Conservation (phyloP, 306 rosid genomes). For the Cicer cuneatum region DNA sequence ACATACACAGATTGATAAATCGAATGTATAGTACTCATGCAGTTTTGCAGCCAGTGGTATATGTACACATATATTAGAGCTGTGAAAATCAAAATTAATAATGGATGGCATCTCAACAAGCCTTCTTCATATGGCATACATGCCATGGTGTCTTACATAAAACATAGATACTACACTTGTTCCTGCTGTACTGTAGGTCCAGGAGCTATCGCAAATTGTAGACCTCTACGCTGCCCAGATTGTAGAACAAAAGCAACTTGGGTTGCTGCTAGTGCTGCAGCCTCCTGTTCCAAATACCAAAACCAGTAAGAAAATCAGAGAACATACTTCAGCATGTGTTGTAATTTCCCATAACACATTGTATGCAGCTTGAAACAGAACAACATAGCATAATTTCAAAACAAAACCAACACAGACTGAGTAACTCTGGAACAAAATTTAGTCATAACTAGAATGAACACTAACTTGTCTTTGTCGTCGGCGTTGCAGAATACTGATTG, state of each 20-base stretch:
- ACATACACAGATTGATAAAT: constrained; percentile 43
- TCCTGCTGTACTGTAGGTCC: constrained; percentile 67
- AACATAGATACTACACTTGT: constrained; percentile 53
- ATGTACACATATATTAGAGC: constrained; percentile 41
- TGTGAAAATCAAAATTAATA: constrained; percentile 43
- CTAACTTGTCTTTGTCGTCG: constrained; percentile 93
- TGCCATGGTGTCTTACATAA: constrained; percentile 23
- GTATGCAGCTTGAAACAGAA: constrained; percentile 6
- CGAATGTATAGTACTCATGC: constrained; percentile 30
- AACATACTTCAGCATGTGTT: neutral
- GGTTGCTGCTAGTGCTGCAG: constrained; percentile 98
- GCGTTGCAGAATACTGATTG: constrained; percentile 92
- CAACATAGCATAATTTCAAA: constrained; percentile 41
- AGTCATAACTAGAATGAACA: constrained; percentile 15
- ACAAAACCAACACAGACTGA: constrained; percentile 43
- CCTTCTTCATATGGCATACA: constrained; percentile 41
- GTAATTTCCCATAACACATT: constrained; percentile 15
- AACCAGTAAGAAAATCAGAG: neutral
- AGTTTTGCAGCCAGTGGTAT: constrained; percentile 37
- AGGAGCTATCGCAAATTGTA: constrained; percentile 82
- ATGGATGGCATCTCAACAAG: constrained; percentile 42
- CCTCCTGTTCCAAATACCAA: constrained; percentile 66
- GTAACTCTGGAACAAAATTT: constrained; percentile 33
- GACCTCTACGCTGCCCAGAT: constrained; percentile 82
- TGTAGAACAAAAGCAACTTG: constrained; percentile 96